Evolutionary conservation across 2,329 filamentous ascomycete species (phyloP), one percentile per base, ranked within the genome.

Genomic region (Penicillium psychrosexuale): DNA sequence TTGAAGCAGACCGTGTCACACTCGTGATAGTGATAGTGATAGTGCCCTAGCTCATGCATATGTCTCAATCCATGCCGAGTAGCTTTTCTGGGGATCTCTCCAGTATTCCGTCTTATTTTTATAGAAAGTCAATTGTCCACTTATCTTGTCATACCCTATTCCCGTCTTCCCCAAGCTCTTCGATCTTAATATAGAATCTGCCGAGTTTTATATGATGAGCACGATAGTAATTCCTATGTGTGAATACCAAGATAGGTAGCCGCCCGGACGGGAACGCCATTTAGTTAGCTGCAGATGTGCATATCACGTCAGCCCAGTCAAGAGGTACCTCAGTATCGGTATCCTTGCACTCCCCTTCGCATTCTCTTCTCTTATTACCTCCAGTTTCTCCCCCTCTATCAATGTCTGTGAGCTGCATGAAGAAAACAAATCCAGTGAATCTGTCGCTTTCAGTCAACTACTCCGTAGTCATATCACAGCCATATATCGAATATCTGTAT

Each of bases 1-100:
- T 34, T 12, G 31, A 37, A 44, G 39, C 22, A 39, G 13, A 39
- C 17, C 19, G 17, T 11, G 34, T 54, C 47, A 55, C 52, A 28
- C 43, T 11, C 33, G 52, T 54, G 52, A 54, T 38, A 50, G 39
- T 54, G 52, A 54, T 38, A 50, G 39, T 49, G 24, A 24, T 24
- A 24, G 5, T 6, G 22, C 22, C 33, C 24, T 36, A 31, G 19
- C 24, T 38, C 46, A 30, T 46, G 51, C 51, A 50, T 54, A n/a
- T 36, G 22, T 24, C 22, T 24, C 22, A 6, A 24, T 24, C 22
- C 22, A n/a, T 24, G 22, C 22, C 22, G 22, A 24, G n/a, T 13
- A 17, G 31, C 43, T 31, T 22, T 38, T 38, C 36, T 38, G 12
- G 9, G 36, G 27, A 30, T 30, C 28, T 27, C 22, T 24, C 22